Conservation (phyloP, 441 rosid species). For the Erodium texanum region DNA sequence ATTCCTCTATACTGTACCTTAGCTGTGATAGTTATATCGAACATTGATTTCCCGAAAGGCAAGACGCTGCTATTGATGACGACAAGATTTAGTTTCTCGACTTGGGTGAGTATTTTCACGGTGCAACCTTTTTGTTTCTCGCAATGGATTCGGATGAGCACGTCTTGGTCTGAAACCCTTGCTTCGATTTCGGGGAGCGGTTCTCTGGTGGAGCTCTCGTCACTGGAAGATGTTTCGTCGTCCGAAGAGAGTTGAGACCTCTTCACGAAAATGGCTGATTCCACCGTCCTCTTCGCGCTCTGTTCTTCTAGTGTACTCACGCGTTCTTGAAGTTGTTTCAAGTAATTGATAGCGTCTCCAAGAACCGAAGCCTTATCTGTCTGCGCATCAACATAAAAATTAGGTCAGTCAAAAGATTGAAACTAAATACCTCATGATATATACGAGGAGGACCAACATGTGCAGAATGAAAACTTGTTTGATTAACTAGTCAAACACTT, state of each 20-base stretch:
- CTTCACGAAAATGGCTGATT: slow-evolving; percentile 48
- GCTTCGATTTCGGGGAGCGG: slow-evolving; percentile 59
- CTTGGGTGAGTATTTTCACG: slow-evolving; percentile 28
- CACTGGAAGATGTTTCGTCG: slow-evolving; percentile 31
- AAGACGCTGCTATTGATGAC: slow-evolving; percentile 38
- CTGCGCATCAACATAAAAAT: slow-evolving; percentile 24
- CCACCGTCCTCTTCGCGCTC: slow-evolving; percentile 30
- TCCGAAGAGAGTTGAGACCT: slow-evolving; percentile 35
- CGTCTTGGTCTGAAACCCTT: slow-evolving; percentile 40
- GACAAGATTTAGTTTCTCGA: slow-evolving; percentile 42
- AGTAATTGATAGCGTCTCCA: slow-evolving; percentile 62
- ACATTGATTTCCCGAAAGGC: slow-evolving; percentile 48
- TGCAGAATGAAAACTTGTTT: too few species aligned
- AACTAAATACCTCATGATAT: too few species aligned
- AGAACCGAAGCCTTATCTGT: slow-evolving; percentile 71
- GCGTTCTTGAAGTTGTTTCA: slow-evolving; percentile 63
- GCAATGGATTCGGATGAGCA: slow-evolving; percentile 51
- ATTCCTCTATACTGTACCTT: background rate
- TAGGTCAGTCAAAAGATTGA: too few species aligned
- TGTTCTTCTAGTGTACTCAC: slow-evolving; percentile 53
- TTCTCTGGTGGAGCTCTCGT: slow-evolving; percentile 22
- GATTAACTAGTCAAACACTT: too few species aligned
- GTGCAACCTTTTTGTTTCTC: slow-evolving; percentile 42
- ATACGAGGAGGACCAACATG: too few species aligned
- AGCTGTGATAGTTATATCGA: background rate